A percentile compares a stretch with the other conserved stretches of the same genome.
These are phyloP conservation scores for Colletotrichum sp. DNA, from an alignment of 2,329 filamentous ascomycete genomes.

Conservation along the genomic window DNA sequence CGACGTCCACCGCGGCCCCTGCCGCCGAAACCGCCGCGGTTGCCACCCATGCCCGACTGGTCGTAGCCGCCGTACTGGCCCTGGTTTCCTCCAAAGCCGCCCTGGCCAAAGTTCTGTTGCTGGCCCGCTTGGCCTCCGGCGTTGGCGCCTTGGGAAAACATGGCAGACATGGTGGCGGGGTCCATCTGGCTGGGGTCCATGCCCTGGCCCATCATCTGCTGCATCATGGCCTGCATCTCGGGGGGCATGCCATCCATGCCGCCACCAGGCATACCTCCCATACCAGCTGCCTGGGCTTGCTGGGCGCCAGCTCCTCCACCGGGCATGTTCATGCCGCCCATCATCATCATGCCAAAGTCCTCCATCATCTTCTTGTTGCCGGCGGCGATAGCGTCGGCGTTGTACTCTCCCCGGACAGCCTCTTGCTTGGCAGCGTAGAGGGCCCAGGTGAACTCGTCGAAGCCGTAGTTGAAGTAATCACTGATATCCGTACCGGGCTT, in stretches of 20 bases:
- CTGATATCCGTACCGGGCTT: constrained; percentile 92
- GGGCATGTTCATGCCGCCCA: constrained; percentile 58
- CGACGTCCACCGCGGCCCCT: constrained; percentile 35
- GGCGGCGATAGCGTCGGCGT: constrained; percentile 65
- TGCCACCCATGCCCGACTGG: constrained; percentile 49
- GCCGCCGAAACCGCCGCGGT: constrained; percentile 30
- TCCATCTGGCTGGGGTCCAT: constrained; percentile 73
- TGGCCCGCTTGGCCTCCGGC: constrained; percentile 53
- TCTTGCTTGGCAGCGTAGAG: constrained; percentile 92
- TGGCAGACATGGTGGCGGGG: constrained; percentile 59
- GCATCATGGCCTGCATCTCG: constrained; percentile 73
- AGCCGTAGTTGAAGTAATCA: constrained; percentile 99
- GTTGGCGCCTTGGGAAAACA: constrained; percentile 56
- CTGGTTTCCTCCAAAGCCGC: constrained; percentile 59
- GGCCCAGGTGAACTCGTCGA: constrained; percentile 98
- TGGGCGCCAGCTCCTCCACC: constrained; percentile 36
- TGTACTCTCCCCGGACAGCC: constrained; percentile 75
- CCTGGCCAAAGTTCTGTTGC: constrained; percentile 55
- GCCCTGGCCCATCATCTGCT: constrained; percentile 70
- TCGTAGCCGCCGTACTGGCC: constrained; percentile 56
- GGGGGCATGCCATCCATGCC: constrained; percentile 66
- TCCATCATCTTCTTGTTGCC: constrained; percentile 82
- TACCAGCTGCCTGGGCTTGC: constrained; percentile 34
- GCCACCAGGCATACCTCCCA: constrained; percentile 57
- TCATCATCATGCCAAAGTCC: constrained; percentile 72